Evolutionary conservation across 306 rosid species (phyloP).

Genomic region (Begonia loranthoides): DNA sequence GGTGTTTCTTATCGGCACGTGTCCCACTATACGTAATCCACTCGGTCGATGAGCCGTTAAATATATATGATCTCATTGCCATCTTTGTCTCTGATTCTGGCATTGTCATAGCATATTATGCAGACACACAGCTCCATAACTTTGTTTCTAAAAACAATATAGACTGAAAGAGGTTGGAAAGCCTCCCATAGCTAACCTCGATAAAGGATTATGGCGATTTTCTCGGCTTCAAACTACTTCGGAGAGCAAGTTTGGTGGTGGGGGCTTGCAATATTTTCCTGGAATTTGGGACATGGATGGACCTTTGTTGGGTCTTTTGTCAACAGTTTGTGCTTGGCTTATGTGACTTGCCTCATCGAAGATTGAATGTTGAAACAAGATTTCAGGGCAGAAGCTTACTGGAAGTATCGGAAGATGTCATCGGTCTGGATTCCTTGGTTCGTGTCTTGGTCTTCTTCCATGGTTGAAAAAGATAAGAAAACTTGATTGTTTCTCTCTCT

Average conservation of each 20-base stretch:
- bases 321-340: slow-evolving; percentile 64
- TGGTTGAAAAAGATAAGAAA: slow-evolving; percentile 39
- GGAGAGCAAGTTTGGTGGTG: slow-evolving; percentile 98
- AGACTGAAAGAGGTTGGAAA: slow-evolving; percentile 43
- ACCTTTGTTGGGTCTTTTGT: slow-evolving; percentile 46
- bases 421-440: slow-evolving; percentile 87
- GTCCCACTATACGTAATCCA: slow-evolving; percentile 69
- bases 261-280: slow-evolving; percentile 62
- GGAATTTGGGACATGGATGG: slow-evolving; percentile 70
- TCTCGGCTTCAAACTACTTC: slow-evolving; percentile 74
- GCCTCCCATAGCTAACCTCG: slow-evolving; percentile 36
- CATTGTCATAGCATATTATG: slow-evolving; percentile 53
- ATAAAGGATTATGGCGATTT: slow-evolving; percentile 68
- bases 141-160: slow-evolving; percentile 47
- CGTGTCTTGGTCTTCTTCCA: slow-evolving; percentile 28
- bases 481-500: no score
- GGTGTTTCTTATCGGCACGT: slow-evolving; percentile 57
- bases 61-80: slow-evolving; percentile 54
- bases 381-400: slow-evolving; percentile 56
- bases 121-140: slow-evolving; percentile 69
- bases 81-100: slow-evolving; percentile 35
- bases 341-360: slow-evolving; percentile 82
- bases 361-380: slow-evolving; percentile 59
- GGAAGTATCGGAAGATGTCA: slow-evolving; percentile 69
- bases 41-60: slow-evolving; percentile 40